Evolutionary conservation across 352 stramenopile genomes (phyloP), one percentile per base, ranked within the genome.

Genomic region (Phytopythium aichiense): DNA sequence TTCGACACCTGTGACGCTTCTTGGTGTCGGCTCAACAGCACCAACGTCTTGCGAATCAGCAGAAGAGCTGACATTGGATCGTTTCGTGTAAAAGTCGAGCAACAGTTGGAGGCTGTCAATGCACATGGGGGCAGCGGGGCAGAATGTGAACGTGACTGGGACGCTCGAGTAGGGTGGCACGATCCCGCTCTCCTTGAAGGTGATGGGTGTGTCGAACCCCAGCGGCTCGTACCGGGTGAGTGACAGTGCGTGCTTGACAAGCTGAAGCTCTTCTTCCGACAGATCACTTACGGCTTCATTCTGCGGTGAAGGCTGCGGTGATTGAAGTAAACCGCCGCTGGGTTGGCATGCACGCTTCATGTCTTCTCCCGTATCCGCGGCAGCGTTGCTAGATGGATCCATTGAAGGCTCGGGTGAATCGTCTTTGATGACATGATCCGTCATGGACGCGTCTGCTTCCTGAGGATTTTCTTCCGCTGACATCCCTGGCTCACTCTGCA

Each of bases 61-160:
- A 12, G 7, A 15, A n/a, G 52, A 22, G 11, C 7, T 18, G 11
- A 11, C 16, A 18, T 15, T 25, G 20, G 7, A 4, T 16, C 11
- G 35, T 37, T 60, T 40, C 33, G 58, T 51, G 20, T 38, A 46
- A n/a, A 87, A 89, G 25, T 79, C 69, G 5, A 89, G 18, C 2
- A 67, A 9, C 23, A 82, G 88, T 1, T 58, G 30, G 4, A 76
- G 53, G 8, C 75, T 66, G 15, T 69, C 61, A 1, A 85, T 56
- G 0, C 22, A 58, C 66, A 88, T 72, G 7, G 81, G 66, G 22
- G 61, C n/a, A 11, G 66, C 63, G 1, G 87, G 87, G 0, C 69
- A 69, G 52, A 91, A 95, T 0, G 72, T 87, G 61, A 95, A 87
- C 23, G 62, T 56, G 56, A 95, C 53, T 0, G 57, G 18, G 5